Conservation (phyloP, 768 basidiomycete genomes). For the Podaxis carcinomalis region DNA sequence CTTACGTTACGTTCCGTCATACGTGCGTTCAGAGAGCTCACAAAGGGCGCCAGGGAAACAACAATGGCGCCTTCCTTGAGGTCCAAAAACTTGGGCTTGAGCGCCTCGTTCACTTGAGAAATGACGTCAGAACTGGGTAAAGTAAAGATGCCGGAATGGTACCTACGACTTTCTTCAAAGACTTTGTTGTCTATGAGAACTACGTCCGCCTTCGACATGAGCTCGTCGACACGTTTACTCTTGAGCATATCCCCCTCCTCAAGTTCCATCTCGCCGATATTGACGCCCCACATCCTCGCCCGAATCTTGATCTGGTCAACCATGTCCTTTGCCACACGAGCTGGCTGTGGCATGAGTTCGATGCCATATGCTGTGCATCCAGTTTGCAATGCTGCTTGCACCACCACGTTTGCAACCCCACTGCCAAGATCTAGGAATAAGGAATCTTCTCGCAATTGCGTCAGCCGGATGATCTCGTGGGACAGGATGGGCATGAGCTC, state of each 20-base stretch:
- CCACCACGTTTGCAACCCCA: slow-evolving; percentile 81
- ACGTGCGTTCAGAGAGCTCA: slow-evolving; percentile 65
- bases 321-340: slow-evolving; percentile 75
- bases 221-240: slow-evolving; percentile 58
- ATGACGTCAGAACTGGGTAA: slow-evolving; percentile 8
- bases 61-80: slow-evolving; percentile 91
- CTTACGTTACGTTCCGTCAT: slow-evolving; percentile 82
- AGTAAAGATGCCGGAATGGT: background rate
- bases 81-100: slow-evolving; percentile 89
- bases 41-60: slow-evolving; percentile 83
- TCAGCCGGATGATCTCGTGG: slow-evolving; percentile 60
- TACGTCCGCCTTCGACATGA: slow-evolving; percentile 82
- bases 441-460: slow-evolving; percentile 52
- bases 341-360: slow-evolving; percentile 74
- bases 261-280: slow-evolving; percentile 69
- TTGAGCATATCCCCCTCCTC: slow-evolving; percentile 86
- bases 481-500: slow-evolving; percentile 84
- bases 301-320: slow-evolving; percentile 69
- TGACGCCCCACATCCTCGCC: slow-evolving; percentile 89
- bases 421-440: slow-evolving; percentile 83
- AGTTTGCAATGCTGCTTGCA: slow-evolving; percentile 77
- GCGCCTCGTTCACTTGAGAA: slow-evolving; percentile 77
- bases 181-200: slow-evolving; percentile 90
- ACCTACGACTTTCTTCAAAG: slow-evolving; percentile 69
- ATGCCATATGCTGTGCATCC: slow-evolving; percentile 77